Evolutionary conservation across 768 basidiomycete genomes (phyloP), one percentile per base, ranked within the genome.

Genomic region (Calocera cornea): DNA sequence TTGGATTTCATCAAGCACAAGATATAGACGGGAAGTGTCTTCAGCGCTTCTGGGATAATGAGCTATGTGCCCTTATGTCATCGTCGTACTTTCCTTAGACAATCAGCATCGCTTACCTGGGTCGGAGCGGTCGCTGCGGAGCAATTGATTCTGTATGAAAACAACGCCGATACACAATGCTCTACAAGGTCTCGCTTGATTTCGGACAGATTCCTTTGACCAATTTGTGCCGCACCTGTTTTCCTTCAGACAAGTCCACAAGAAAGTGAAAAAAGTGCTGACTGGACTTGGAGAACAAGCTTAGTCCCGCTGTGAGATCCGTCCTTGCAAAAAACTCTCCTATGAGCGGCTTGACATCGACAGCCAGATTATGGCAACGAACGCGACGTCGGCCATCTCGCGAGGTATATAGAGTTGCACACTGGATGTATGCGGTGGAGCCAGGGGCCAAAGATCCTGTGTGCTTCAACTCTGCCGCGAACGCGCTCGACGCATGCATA

Each of bases 1-100:
- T 97, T 95, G 65, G 84, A 84, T 79, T 99, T 99, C 54, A 89
- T 81, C 36, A 97, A 83, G 12, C 86, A 86, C 1, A 97, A 80
- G 1, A 84, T 83, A 74, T 87, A 94, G 19, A 92, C 80, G 0
- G 94, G 92, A 47, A 98, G 82, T 0, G 88, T 82, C 73, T 88
- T 87, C 81, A 93, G 94, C 0, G 89, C 87, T 77, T 98, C 97
- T 5, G 97, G 97, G 29, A 99, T 85, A 69, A 99, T 89, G 69
- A 99, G 77, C 95, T 99, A 47, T 14, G 68, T 64, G 41, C 71
- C 49, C 69, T 72, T 68, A 49, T 29, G n/a, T 33, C 16, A 31
- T 33, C 12, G 2, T 31, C 65, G 22, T 65, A n/a, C 36, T 66
- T 1, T 29, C 19, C 49, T 67, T 36, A 8, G 3, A 47, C 1